phyloP scores from a whole-genome alignment of 2,329 filamentous ascomycete genomes.

The Aspergillus luchuensis region DNA sequence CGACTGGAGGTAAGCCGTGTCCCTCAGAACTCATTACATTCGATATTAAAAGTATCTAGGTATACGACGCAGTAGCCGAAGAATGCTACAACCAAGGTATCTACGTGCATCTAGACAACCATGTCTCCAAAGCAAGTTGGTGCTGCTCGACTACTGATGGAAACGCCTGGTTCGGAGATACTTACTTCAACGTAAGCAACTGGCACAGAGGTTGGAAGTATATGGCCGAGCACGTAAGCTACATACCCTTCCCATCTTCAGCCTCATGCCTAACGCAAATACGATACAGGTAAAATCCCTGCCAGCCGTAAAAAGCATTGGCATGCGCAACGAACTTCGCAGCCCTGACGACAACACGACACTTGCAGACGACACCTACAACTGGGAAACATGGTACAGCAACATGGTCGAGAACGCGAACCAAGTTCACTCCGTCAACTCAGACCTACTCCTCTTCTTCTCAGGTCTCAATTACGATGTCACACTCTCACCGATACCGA shows the following conservation, averaged over 20 bases:
- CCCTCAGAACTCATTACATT: neutral
- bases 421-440: conserved; percentile 47
- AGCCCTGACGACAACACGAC: conserved; percentile 20
- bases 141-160: conserved; percentile 59
- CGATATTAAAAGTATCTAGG: conserved; percentile 18
- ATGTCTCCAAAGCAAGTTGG: conserved; percentile 61
- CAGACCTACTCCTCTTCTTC: conserved; percentile 50
- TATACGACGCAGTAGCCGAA: conserved; percentile 64
- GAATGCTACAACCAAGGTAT: conserved; percentile 59
- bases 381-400: conserved; percentile 50
- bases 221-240: conserved; percentile 61
- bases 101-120: conserved; percentile 63
- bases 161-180: conserved; percentile 65
- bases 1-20: conserved; percentile 18
- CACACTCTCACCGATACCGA: conserved; percentile 40
- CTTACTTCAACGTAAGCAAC: conserved; percentile 58
- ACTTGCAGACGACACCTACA: conserved; percentile 37
- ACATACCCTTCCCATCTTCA: neutral
- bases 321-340: conserved; percentile 47
- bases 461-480: conserved; percentile 53
- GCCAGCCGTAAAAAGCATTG: conserved; percentile 32
- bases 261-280: neutral
- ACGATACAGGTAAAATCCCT: conserved; percentile 21
- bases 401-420: conserved; percentile 47
- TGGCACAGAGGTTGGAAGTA: conserved; percentile 63